Conservation (phyloP, 2,329 filamentous ascomycete genomes). For the Corynespora cassiicola region DNA sequence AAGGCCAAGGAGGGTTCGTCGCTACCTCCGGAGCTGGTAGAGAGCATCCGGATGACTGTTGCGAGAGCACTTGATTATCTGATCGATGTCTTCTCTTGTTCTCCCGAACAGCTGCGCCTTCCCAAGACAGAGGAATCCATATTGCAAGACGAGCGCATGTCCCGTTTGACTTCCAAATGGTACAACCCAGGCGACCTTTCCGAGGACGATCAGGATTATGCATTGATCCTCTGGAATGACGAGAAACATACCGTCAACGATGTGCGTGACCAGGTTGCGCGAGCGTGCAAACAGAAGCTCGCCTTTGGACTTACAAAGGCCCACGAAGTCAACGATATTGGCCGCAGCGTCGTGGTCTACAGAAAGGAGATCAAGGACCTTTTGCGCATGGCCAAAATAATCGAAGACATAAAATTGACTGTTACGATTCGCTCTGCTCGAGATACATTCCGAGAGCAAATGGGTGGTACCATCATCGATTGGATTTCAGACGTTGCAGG, state of each 20-base stretch:
- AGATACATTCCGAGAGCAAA: constrained; percentile 96
- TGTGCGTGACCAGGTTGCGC: constrained; percentile 86
- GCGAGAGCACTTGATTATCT: constrained; percentile 89
- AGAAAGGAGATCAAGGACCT: constrained; percentile 74
- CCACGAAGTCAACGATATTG: constrained; percentile 87
- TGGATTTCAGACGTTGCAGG: constrained; percentile 94
- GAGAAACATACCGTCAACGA: constrained; percentile 97
- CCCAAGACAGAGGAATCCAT: constrained; percentile 85
- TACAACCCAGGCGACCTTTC: constrained; percentile 67
- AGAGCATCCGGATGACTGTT: constrained; percentile 84
- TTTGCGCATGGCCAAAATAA: constrained; percentile 78
- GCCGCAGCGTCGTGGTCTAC: constrained; percentile 84
- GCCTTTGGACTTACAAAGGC: constrained; percentile 76
- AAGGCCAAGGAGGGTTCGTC: constrained; percentile 61
- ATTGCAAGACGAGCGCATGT: constrained; percentile 78
- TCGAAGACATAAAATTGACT: constrained; percentile 95
- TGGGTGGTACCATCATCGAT: constrained; percentile 97
- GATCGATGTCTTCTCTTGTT: constrained; percentile 97
- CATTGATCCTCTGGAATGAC: constrained; percentile 93
- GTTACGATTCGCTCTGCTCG: constrained; percentile 92
- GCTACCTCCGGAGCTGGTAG: constrained; percentile 76
- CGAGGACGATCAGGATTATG: constrained; percentile 75
- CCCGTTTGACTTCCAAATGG: constrained; percentile 77
- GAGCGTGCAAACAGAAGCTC: constrained; percentile 79
- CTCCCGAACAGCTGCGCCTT: constrained; percentile 90